phyloP scores from a whole-genome alignment of 78 protist genomes.

The slime mould (Dictyostelium discoideum) region dicty_2.7 NC_007091.3:2923501-2924000 shows the following conservation, averaged over 20 bases:
- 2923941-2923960: neutral
- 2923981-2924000: neutral
- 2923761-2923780: constrained; percentile 54
- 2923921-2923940: neutral
- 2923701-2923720: constrained; percentile 42
- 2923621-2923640: neutral
- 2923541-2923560: neutral
- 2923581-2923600: neutral
- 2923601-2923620: neutral
- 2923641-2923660: neutral
- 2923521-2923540: neutral
- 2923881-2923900: neutral
- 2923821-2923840: constrained; percentile 44
- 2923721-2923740: constrained; percentile 17
- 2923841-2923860: constrained; percentile 38
- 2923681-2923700: neutral
- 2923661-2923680: constrained; percentile 50
- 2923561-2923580: neutral
- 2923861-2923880: constrained; percentile 34
- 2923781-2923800: constrained; percentile 59
- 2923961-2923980: neutral
- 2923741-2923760: neutral
- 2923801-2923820: neutral
- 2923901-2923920: neutral
- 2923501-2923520: neutral